A percentile compares a stretch with the other conserved stretches of the same genome.
These are phyloP conservation scores for Cladosporium sp. DNA, from an alignment of 2,329 filamentous ascomycete species.

Conservation along the genomic window DNA sequence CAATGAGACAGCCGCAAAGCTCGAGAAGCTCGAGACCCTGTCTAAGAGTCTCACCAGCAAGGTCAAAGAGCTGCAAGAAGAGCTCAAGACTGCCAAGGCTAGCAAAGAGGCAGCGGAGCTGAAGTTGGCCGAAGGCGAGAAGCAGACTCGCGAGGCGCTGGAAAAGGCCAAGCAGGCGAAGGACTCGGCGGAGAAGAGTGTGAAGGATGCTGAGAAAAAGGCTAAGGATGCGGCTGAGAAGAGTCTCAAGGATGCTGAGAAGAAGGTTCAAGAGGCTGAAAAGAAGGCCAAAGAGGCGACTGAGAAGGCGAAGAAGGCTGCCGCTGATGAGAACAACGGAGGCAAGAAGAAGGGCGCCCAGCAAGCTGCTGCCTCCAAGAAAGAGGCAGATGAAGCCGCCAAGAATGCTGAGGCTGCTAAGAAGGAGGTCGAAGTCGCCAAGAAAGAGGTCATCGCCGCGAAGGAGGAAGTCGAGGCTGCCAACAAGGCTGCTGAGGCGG, in stretches of 20 bases:
- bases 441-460: constrained; percentile 10
- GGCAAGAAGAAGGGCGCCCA: constrained; percentile 7
- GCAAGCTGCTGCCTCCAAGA: not conserved
- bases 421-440: constrained; percentile 14
- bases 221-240: constrained; percentile 15
- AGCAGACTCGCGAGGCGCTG: constrained; percentile 2
- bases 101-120: constrained; percentile 2
- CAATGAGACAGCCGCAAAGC: not conserved
- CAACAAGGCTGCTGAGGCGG: constrained; percentile 13
- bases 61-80: constrained; percentile 23
- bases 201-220: constrained; percentile 47
- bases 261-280: constrained; percentile 52
- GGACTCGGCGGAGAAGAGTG: constrained; percentile 19
- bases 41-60: constrained; percentile 19
- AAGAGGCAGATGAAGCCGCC: constrained; percentile 8
- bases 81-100: constrained; percentile 17
- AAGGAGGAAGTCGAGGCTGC: constrained; percentile 4
- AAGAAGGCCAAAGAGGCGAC: constrained; percentile 24
- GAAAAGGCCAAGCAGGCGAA: constrained; percentile 34
- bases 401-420: constrained; percentile 18
- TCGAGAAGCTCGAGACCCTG: constrained; percentile 4
- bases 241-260: constrained; percentile 4
- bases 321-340: constrained; percentile 15
- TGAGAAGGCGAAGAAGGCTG: constrained; percentile 19
- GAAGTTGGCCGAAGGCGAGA: constrained; percentile 15